Percentiles rank a stretch among this genome's conserved stretches.
Conservation (phyloP, 2,329 filamentous ascomycete genomes). For the Chaetomium strumarium region DNA sequence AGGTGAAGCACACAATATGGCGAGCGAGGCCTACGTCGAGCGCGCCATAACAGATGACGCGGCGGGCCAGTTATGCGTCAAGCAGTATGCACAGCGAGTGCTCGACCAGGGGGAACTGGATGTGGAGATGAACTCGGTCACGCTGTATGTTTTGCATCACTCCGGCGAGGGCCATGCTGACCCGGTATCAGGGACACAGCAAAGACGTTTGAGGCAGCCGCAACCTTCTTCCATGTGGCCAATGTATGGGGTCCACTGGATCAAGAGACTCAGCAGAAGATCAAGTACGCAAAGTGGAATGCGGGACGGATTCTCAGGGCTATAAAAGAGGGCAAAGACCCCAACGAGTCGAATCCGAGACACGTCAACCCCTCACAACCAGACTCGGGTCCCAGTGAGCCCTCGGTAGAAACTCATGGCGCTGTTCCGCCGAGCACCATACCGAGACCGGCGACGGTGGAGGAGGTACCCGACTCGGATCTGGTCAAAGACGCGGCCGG, state of each 20-base stretch:
- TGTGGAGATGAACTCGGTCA: slow-evolving; percentile 75
- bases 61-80: slow-evolving; percentile 84
- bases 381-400: slow-evolving; percentile 57
- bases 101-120: slow-evolving; percentile 79
- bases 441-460: slow-evolving; percentile 41
- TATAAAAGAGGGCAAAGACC: slow-evolving; percentile 83
- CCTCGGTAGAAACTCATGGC: slow-evolving; percentile 54
- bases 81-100: slow-evolving; percentile 87
- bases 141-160: slow-evolving; percentile 49
- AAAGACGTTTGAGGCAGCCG: slow-evolving; percentile 87
- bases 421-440: slow-evolving; percentile 19
- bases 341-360: slow-evolving; percentile 82
- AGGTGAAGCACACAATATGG: slow-evolving; percentile 76
- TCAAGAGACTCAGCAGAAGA: slow-evolving; percentile 72
- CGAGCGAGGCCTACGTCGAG: slow-evolving; percentile 87
- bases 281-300: slow-evolving; percentile 96
- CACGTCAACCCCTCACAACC: slow-evolving; percentile 46
- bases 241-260: slow-evolving; percentile 77
- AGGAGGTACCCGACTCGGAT: slow-evolving; percentile 47
- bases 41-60: slow-evolving; percentile 72
- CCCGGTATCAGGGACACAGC: slow-evolving; percentile 67
- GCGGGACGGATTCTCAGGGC: slow-evolving; percentile 86
- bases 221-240: slow-evolving; percentile 84
- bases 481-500: slow-evolving; percentile 30
- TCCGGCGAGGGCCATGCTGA: slow-evolving; percentile 9